Evolutionary conservation across 2,329 filamentous ascomycete genomes (phyloP).

Genomic region (Calonectria pseudoturangicola): DNA sequence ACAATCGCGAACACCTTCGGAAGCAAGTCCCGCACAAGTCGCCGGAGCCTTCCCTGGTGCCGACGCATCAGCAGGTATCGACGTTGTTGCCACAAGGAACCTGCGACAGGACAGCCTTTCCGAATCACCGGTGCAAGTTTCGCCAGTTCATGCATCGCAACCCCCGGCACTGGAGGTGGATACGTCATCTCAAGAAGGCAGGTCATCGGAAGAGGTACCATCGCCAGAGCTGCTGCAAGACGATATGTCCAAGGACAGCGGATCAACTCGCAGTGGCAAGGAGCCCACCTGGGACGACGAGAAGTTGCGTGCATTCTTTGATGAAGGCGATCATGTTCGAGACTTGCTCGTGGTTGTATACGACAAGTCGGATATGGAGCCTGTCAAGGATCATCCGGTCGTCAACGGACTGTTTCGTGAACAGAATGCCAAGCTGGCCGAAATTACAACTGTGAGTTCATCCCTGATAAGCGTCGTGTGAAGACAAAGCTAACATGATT

Average conservation of each 20-base stretch:
- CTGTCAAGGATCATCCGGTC: slow-evolving; percentile 90
- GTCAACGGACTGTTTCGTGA: slow-evolving; percentile 88
- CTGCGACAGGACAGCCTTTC: slow-evolving; percentile 69
- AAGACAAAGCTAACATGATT: slow-evolving; percentile 42
- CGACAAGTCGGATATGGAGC: slow-evolving; percentile 89
- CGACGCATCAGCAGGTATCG: slow-evolving; percentile 56
- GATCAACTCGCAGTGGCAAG: slow-evolving; percentile 60
- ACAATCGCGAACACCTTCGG: slow-evolving; percentile 43
- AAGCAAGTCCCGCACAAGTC: slow-evolving; percentile 56
- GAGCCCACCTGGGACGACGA: slow-evolving; percentile 87
- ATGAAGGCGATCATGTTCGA: slow-evolving; percentile 90
- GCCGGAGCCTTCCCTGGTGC: slow-evolving; percentile 66
- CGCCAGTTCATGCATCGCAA: slow-evolving; percentile 64
- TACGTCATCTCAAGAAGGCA: slow-evolving; percentile 81
- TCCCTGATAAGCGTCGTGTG: not conserved
- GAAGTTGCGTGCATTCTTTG: slow-evolving; percentile 90
- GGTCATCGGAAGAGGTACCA: slow-evolving; percentile 78
- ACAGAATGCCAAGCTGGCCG: slow-evolving; percentile 88
- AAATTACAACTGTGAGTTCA: slow-evolving; percentile 83
- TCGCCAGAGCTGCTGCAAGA: slow-evolving; percentile 77
- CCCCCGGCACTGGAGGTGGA: slow-evolving; percentile 82
- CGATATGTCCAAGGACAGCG: slow-evolving; percentile 59
- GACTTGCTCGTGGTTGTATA: slow-evolving; percentile 95
- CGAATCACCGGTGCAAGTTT: slow-evolving; percentile 80
- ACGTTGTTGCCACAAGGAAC: slow-evolving; percentile 57